These are phyloP conservation scores for Lupinus albus DNA, from an alignment of 306 rosid genomes.

Conservation along the genomic window DNA sequence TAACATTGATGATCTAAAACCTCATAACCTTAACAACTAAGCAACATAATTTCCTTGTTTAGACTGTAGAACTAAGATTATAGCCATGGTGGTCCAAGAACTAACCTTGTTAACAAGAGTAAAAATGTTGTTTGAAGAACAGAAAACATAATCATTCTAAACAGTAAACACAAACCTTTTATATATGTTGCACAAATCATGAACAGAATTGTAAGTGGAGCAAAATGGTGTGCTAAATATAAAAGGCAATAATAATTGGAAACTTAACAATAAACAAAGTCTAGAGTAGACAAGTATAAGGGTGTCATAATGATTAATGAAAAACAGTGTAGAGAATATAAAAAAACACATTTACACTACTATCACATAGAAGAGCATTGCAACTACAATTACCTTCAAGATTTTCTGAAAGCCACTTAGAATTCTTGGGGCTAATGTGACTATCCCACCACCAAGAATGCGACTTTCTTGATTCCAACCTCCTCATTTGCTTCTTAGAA, in stretches of 20 bases:
- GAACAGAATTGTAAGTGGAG: not conserved
- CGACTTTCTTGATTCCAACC: slow-evolving; percentile 69
- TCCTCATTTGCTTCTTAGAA: slow-evolving; percentile 55
- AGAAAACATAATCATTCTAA: slow-evolving; percentile 1
- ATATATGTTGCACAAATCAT: not conserved
- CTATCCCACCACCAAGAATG: slow-evolving; percentile 99
- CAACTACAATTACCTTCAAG: slow-evolving; percentile 63
- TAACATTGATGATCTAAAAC: slow-evolving; percentile 8
- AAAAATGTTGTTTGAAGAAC: slow-evolving; percentile 27
- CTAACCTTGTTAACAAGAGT: slow-evolving; percentile 4
- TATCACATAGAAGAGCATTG: slow-evolving; percentile 16
- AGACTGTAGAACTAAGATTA: not conserved
- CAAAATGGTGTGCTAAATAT: not conserved
- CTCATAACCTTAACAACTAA: not conserved
- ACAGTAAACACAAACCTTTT: slow-evolving; percentile 21
- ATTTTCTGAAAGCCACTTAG: slow-evolving; percentile 87
- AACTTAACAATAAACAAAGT: not conserved
- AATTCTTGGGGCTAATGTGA: slow-evolving; percentile 73
- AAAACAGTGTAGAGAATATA: not conserved
- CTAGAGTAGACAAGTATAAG: not conserved
- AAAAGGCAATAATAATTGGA: not conserved
- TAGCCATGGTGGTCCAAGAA: slow-evolving; percentile 7
- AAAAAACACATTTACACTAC: not conserved
- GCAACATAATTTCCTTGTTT: slow-evolving; percentile 1
- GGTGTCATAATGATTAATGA: not conserved